Conservation (phyloP, 1,284 basidiomycete genomes). For the Heterobasidion irregulare region DNA sequence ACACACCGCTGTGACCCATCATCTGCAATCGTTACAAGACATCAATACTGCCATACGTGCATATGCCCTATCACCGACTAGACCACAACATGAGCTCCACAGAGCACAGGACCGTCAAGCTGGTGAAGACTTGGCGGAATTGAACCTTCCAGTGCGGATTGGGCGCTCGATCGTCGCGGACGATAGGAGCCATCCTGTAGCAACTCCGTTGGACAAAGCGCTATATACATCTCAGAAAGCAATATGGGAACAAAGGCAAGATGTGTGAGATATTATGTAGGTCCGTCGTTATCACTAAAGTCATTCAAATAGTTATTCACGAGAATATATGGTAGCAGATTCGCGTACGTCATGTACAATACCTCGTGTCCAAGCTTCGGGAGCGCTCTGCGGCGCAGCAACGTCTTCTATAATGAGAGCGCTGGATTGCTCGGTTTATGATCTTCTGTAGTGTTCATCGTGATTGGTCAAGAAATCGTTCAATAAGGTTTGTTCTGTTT, state of each 20-base stretch:
- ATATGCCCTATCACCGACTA: background rate
- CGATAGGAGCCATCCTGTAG: background rate
- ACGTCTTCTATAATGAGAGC: too few species aligned
- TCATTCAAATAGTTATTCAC: too few species aligned
- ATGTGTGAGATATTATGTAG: background rate
- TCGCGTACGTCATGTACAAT: too few species aligned
- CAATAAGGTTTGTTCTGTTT: too few species aligned
- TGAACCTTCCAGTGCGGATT: slow-evolving; percentile 3
- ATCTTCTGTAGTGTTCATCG: too few species aligned
- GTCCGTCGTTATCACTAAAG: too few species aligned
- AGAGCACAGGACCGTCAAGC: background rate
- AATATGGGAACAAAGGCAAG: background rate
- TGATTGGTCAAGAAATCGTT: too few species aligned
- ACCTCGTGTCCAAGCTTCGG: too few species aligned
- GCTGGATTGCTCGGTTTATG: too few species aligned
- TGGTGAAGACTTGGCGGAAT: background rate
- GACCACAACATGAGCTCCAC: background rate
- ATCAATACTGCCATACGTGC: background rate
- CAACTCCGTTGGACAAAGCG: background rate
- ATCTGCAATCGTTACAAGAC: background rate
- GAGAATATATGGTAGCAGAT: too few species aligned
- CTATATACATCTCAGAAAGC: background rate
- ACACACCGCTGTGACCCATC: background rate
- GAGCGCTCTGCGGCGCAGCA: too few species aligned
- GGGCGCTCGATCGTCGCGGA: slow-evolving; percentile 2